A percentile compares a stretch with the other conserved stretches of the same genome.
These are phyloP conservation scores for Lagerstroemia speciosa DNA, from an alignment of 345 rosid species.

Conservation along the genomic window DNA sequence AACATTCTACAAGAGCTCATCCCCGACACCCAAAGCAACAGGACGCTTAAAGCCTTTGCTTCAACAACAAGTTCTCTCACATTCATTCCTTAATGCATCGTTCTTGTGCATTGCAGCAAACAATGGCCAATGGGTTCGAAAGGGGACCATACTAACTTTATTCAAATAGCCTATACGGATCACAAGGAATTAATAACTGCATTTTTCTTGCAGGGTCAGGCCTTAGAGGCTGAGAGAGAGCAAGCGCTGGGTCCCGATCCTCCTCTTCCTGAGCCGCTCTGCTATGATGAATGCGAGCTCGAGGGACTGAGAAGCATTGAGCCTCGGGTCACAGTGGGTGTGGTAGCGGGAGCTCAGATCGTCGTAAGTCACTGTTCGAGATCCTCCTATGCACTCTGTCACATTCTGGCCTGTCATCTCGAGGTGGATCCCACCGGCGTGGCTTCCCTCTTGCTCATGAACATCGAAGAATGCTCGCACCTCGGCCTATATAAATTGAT, in stretches of 20 bases:
- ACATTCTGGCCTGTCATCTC: conserved; percentile 28
- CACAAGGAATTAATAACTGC: neutral
- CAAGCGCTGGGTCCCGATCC: conserved; percentile 16
- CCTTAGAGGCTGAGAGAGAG: conserved; percentile 14
- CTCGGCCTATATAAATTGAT: conserved; percentile 13
- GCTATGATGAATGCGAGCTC: conserved; percentile 23
- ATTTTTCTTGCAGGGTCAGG: neutral
- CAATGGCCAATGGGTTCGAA: neutral
- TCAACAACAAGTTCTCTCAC: neutral
- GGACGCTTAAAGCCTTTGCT: neutral
- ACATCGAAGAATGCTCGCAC: conserved; percentile 25
- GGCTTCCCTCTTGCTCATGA: conserved; percentile 28
- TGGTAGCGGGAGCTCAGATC: conserved; percentile 24
- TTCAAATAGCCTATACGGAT: neutral
- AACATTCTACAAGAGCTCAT: neutral
- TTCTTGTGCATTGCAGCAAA: neutral
- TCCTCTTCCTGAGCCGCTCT: conserved; percentile 19
- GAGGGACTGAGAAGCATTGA: conserved; percentile 22
- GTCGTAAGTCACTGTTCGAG: conserved; percentile 16
- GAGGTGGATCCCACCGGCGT: conserved; percentile 23
- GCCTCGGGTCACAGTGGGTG: conserved; percentile 24
- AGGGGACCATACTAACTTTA: neutral
- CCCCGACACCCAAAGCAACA: neutral
- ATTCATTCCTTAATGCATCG: neutral
- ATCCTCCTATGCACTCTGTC: conserved; percentile 25